phyloP scores from a whole-genome alignment of 345 rosid species.

The Arabidopsis arenosa region DNA sequence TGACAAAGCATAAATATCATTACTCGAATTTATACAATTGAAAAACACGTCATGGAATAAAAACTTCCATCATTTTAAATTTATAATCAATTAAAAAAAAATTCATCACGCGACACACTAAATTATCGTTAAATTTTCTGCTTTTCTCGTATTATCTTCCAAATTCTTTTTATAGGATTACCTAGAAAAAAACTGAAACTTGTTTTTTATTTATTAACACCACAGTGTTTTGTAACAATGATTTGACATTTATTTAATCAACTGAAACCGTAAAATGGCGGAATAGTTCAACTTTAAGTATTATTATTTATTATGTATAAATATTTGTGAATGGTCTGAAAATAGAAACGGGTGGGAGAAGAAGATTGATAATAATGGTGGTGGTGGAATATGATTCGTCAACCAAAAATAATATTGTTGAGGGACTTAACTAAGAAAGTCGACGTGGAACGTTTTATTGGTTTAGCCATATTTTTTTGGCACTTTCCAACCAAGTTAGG shows the following conservation, averaged over 20 bases:
- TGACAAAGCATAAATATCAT: background rate
- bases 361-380: constrained; percentile 58
- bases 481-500: constrained; percentile 40
- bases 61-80: background rate
- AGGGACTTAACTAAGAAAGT: constrained; percentile 64
- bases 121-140: background rate
- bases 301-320: background rate
- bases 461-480: background rate
- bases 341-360: constrained; percentile 43
- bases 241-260: background rate
- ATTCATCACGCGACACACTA: background rate
- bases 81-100: no score
- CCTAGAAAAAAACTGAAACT: constrained; percentile 9
- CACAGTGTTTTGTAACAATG: background rate
- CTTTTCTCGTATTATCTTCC: background rate
- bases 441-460: constrained; percentile 49
- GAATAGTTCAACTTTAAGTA: background rate
- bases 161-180: constrained; percentile 10
- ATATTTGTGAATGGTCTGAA: background rate
- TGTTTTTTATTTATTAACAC: background rate
- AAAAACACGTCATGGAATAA: constrained; percentile 11
- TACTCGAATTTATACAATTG: background rate
- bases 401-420: constrained; percentile 52
- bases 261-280: background rate
- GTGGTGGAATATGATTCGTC: constrained; percentile 71